Evolutionary conservation across 2,329 filamentous ascomycete genomes (phyloP).

Genomic region (Neurospora crassa): DNA sequence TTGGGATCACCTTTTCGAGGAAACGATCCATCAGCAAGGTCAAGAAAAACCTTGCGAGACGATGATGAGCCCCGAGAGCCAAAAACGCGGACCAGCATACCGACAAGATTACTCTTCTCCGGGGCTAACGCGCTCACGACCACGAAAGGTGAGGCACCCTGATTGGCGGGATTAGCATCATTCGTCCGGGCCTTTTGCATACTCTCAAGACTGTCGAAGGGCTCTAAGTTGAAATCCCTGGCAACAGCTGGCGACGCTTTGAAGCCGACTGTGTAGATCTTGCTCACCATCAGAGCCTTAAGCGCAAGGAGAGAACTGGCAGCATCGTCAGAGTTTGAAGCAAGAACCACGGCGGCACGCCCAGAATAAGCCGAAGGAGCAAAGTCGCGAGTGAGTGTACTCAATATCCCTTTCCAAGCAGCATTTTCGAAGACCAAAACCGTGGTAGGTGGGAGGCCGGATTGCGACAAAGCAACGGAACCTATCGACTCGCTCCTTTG

Average conservation of each 20-base stretch:
- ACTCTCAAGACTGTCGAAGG: slow-evolving; percentile 66
- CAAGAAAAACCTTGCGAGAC: slow-evolving; percentile 64
- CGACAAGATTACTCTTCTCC: slow-evolving; percentile 70
- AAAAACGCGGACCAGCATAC: slow-evolving; percentile 67
- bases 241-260: slow-evolving; percentile 53
- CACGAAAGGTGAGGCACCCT: slow-evolving; percentile 58
- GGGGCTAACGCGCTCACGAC: slow-evolving; percentile 71
- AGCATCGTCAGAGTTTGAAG: slow-evolving; percentile 64
- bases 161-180: slow-evolving; percentile 18
- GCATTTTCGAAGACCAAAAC: slow-evolving; percentile 70
- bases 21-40: slow-evolving; percentile 55
- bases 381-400: slow-evolving; percentile 70
- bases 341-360: slow-evolving; percentile 66
- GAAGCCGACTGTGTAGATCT: slow-evolving; percentile 80
- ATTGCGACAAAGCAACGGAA: slow-evolving; percentile 15
- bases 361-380: slow-evolving; percentile 73
- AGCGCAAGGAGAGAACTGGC: slow-evolving; percentile 72
- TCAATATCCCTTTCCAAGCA: slow-evolving; percentile 76
- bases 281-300: slow-evolving; percentile 63
- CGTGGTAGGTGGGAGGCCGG: slow-evolving; percentile 36
- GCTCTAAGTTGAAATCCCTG: slow-evolving; percentile 61
- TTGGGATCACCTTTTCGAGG: slow-evolving; percentile 58
- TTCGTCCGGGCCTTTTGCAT: slow-evolving; percentile 42
- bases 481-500: slow-evolving; percentile 19
- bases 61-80: slow-evolving; percentile 36